Base-by-base conservation (phyloP, 345 rosid genomes). In the Rhodamnia rubescens region DNA sequence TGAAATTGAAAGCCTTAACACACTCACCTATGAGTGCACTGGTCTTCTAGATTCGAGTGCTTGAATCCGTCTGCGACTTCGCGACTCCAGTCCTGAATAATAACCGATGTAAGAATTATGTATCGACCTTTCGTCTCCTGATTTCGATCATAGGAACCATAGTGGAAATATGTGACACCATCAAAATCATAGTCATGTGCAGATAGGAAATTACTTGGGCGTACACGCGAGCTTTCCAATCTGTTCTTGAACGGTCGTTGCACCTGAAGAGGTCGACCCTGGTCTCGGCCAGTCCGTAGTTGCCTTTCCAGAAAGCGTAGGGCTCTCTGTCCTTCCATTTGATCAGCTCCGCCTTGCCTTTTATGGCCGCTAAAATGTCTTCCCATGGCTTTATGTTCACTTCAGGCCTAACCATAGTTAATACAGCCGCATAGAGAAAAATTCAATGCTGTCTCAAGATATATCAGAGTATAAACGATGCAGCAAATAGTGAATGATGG, bases 1-100 rank as follows among this genome's bases (percentile, higher is more conserved):
- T 81, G 74, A 61, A 29, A 61, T 61, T 4, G 42, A 61, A 29
- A 4, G 74, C 42, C 95, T 90, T 86, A 97, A 11, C 21, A 15
- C 56, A 15, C 56, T 36, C 64, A 92, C 95, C 94, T 91, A 85
- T 92, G 90, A 50, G 86, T 92, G 91, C 95, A 93, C 85, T 93
- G 94, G 51, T 92, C 92, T 87, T 88, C 90, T 52, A 93, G 83
- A 40, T 85, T 90, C 22, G 95, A 91, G 78, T 86, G 88, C 84
- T n/a, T 85, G 85, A 89, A 93, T 55, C 94, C 93, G 54, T 74
- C 40, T 6, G 36, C 6, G 7, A 53, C 56, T 51, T 82, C 84
- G 0, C 0, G 54, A 9, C 58, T 42, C 84, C 84, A 82, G 42
- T 82, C 84, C 84, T 82, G 88, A 0, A 95, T 89, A 8, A 97